Evolutionary conservation across 768 basidiomycete species (phyloP), one percentile per base, ranked within the genome.

Genomic region (Tylopilus felleus): DNA sequence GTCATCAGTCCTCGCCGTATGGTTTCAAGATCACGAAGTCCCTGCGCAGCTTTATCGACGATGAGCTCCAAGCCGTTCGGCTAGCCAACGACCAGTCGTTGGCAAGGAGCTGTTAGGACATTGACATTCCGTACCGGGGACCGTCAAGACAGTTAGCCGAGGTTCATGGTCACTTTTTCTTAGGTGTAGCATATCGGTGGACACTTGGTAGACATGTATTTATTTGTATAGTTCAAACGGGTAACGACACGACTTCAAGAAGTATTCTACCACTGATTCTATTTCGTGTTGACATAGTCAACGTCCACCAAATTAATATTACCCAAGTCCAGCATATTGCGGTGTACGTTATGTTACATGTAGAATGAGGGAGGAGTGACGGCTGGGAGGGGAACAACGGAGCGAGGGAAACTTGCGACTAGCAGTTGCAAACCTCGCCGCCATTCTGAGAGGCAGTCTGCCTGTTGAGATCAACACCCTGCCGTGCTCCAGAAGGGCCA

Each of bases 391-490:
- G 39, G 40, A 55, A 47, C 40, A 21, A 16, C 12, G 41, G 44
- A 41, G 28, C 36, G n/a, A 52, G 19, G 47, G 45, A 45, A 38
- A 27, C 59, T 67, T 21, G 51, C 45, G 13, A 51, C 61, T 74
- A 93, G 72, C 90, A 93, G 66, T 90, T 92, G 76, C 90, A 93
- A 51, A 75, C 73, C 40, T 90, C 88, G 58, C 77, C 76, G 40
- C 77, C 78, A 57, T 76, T 75, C 16, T 77, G 66, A 55, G 76
- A 65, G 47, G 71, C 60, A 21, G 79, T 59, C 66, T 86, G 85
- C 65, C 79, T 89, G 74, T 88, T 90, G 56, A 93, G 81, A 69
- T 93, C 88, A n/a, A 93, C 85, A 39, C 87, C 88, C 54, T 82
- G 70, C 61, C 84, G 75, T 53, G 76, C 64, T 36, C 80, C 75